A percentile compares a stretch with the other conserved stretches of the same genome.
These are phyloP conservation scores for Curvularia sp. DNA, from an alignment of 2,329 filamentous ascomycete species.

Conservation along the genomic window DNA sequence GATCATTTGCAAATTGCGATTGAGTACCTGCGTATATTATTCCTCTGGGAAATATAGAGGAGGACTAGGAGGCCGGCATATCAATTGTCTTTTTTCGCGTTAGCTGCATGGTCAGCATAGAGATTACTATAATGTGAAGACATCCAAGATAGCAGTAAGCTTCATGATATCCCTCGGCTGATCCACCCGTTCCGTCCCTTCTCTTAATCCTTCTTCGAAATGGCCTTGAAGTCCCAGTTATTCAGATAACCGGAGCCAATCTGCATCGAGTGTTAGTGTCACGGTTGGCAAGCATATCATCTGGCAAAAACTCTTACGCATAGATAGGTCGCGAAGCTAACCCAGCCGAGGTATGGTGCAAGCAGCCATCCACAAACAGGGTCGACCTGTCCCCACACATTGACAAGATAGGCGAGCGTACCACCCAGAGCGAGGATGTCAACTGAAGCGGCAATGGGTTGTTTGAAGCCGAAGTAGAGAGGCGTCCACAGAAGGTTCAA, in stretches of 20 bases:
- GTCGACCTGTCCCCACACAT: constrained; percentile 79
- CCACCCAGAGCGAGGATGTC: constrained; percentile 78
- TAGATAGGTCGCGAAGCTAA: constrained; percentile 87
- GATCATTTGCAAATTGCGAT: not conserved
- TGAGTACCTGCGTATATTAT: not conserved
- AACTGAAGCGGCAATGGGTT: constrained; percentile 74
- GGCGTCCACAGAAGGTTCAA: constrained; percentile 92
- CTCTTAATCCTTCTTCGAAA: constrained; percentile 34
- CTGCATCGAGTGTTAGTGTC: constrained; percentile 33
- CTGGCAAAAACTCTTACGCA: constrained; percentile 57
- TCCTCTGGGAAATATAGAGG: not conserved
- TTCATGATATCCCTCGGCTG: not conserved
- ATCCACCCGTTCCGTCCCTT: not conserved
- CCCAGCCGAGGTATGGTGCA: constrained; percentile 84
- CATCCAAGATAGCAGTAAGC: not conserved
- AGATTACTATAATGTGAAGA: not conserved
- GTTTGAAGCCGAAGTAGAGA: constrained; percentile 82
- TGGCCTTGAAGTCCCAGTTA: constrained; percentile 49
- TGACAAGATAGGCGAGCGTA: constrained; percentile 73
- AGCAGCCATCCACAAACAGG: constrained; percentile 74
- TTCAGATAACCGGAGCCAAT: constrained; percentile 51
- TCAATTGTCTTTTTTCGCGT: not conserved
- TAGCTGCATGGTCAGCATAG: not conserved
- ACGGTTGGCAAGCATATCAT: not conserved
- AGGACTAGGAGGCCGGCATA: not conserved